Evolutionary conservation across 2,329 filamentous ascomycete species (phyloP).

Genomic region (Chaetomium olivaceum): DNA sequence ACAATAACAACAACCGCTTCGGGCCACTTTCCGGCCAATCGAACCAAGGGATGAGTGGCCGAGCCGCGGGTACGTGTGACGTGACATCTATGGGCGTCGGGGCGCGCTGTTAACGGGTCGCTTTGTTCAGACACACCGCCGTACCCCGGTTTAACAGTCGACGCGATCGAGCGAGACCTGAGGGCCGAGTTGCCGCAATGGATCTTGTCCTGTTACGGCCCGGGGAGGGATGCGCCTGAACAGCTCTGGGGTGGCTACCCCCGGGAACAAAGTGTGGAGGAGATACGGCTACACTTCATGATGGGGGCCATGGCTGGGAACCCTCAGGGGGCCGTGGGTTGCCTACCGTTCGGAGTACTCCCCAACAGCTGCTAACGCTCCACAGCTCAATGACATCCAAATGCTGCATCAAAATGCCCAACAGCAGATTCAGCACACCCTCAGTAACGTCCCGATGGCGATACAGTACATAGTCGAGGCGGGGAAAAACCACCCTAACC

Average conservation of each 20-base stretch:
- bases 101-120: background rate
- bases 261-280: slow-evolving; percentile 85
- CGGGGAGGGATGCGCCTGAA: slow-evolving; percentile 71
- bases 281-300: slow-evolving; percentile 76
- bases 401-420: slow-evolving; percentile 64
- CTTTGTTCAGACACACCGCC: slow-evolving; percentile 42
- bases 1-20: slow-evolving; percentile 56
- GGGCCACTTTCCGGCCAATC: slow-evolving; percentile 39
- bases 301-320: slow-evolving; percentile 61
- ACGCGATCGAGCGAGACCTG: slow-evolving; percentile 66
- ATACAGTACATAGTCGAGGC: slow-evolving; percentile 67
- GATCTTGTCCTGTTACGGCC: slow-evolving; percentile 84
- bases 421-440: slow-evolving; percentile 70
- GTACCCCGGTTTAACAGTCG: slow-evolving; percentile 51
- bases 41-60: slow-evolving; percentile 17
- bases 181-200: slow-evolving; percentile 73
- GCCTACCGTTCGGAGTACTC: background rate
- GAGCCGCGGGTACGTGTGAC: slow-evolving; percentile 34
- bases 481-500: slow-evolving; percentile 72
- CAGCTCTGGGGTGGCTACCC: slow-evolving; percentile 80
- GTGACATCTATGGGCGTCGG: slow-evolving; percentile 32
- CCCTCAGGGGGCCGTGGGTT: slow-evolving; percentile 52
- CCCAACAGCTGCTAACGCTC: slow-evolving; percentile 24
- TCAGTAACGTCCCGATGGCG: slow-evolving; percentile 70
- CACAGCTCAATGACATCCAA: slow-evolving; percentile 60